Evolutionary conservation across 73 alveolate species (phyloP), one percentile per base, ranked within the genome.

Genomic region (Loxodes magnus): DNA sequence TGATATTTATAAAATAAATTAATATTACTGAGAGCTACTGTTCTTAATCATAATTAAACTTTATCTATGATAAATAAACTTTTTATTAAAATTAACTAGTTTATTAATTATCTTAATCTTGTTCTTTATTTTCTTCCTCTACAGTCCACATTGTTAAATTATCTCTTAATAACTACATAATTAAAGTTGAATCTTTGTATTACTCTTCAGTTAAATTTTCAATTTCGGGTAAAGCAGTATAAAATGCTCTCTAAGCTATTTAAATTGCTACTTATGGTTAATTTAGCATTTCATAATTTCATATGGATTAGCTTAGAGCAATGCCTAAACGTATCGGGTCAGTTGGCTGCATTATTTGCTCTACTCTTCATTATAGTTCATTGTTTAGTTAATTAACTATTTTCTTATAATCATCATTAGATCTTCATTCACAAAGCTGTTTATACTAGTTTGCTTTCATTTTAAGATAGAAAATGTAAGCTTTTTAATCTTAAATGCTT

Each of bases 91-190:
- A 0, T 34, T 34, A 31, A 31, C 9, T 31, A 31, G 10, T 31
- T 9, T 9, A 31, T 14, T 16, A n/a, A 43, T 7, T 25, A 3
- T 43, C 43, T 43, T 43, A 4, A 14, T 43, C 56, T n/a, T 7
- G 6, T 14, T 43, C 56, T 17, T 43, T 43, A 25, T 43, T 25
- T 17, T 43, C 23, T 14, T 43, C 23, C 20, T 25, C 20, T 43
- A 25, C 56, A 43, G 10, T 43, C 56, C 56, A 43, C 23, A 25
- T 25, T 10, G 56, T 43, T 43, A 43, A 25, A 9, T 43, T 43
- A 43, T 43, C 56, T 43, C 56, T 43, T 3, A 43, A 16, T 43
- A 43, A 16, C 30, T 43, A 16, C 56, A 43, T 43, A n/a, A 43
- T 43, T 14, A 43, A 17, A 14, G 56, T 43, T 10, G 38, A 43